phyloP scores from a whole-genome alignment of 768 basidiomycete genomes.

The Naganishia randhawae region DNA sequence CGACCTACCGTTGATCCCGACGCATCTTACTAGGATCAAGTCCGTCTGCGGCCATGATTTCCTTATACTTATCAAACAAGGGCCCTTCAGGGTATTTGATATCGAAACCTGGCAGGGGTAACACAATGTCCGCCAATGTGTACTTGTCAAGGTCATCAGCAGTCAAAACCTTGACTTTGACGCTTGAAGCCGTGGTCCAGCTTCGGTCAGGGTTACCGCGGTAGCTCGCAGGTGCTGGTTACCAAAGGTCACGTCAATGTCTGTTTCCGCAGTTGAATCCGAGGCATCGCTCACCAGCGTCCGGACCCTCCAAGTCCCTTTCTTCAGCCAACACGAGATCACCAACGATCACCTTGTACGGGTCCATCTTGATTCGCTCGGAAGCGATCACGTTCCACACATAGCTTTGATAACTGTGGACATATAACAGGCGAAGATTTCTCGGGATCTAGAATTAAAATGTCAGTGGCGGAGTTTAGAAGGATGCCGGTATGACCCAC shows the following conservation, averaged over 20 bases:
- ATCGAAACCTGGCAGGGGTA: constrained; percentile 94
- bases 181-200: constrained; percentile 43
- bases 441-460: constrained; percentile 71
- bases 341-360: constrained; percentile 69
- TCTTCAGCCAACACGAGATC: constrained; percentile 76
- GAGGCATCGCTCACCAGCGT: constrained; percentile 28
- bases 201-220: constrained; percentile 32
- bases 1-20: constrained; percentile 74
- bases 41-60: constrained; percentile 78
- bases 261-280: neutral
- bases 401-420: constrained; percentile 97
- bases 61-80: constrained; percentile 78
- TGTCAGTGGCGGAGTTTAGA: neutral
- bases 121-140: constrained; percentile 88
- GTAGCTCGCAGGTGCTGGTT: constrained; percentile 25
- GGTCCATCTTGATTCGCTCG: constrained; percentile 74
- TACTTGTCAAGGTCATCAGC: constrained; percentile 74
- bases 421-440: constrained; percentile 92
- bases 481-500: constrained; percentile 52
- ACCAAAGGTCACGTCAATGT: neutral
- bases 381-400: constrained; percentile 98
- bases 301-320: constrained; percentile 45
- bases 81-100: constrained; percentile 84
- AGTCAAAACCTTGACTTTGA: constrained; percentile 71
- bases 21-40: constrained; percentile 78